These are phyloP conservation scores for Ochetophila trinervis DNA, from an alignment of 306 rosid species.

Conservation along the genomic window DNA sequence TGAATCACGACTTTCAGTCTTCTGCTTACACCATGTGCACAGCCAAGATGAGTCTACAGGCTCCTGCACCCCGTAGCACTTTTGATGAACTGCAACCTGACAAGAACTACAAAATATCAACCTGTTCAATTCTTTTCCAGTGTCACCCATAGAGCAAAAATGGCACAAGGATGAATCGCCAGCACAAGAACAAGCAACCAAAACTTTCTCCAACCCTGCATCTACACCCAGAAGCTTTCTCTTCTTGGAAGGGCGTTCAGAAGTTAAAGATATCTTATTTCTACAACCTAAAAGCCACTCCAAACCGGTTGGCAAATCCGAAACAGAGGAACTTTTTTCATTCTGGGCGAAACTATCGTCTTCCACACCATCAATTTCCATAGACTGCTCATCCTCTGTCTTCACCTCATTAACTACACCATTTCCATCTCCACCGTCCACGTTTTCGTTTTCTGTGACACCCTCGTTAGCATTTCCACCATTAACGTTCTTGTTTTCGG, in stretches of 20 bases:
- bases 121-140: slow-evolving; percentile 38
- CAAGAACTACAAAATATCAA: slow-evolving; percentile 66
- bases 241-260: slow-evolving; percentile 92
- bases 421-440: slow-evolving; percentile 10
- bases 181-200: slow-evolving; percentile 51
- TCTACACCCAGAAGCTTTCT: slow-evolving; percentile 79
- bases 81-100: slow-evolving; percentile 72
- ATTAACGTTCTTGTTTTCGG: neutral
- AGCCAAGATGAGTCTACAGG: slow-evolving; percentile 55
- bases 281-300: slow-evolving; percentile 86
- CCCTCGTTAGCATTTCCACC: slow-evolving; percentile 6
- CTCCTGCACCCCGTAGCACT: slow-evolving; percentile 73
- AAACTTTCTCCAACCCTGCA: slow-evolving; percentile 78
- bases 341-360: slow-evolving; percentile 32
- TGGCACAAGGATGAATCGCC: slow-evolving; percentile 62
- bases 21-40: slow-evolving; percentile 84
- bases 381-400: slow-evolving; percentile 13
- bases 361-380: slow-evolving; percentile 36
- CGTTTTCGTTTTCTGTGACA: neutral
- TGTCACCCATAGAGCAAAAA: slow-evolving; percentile 61
- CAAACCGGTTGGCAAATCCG: slow-evolving; percentile 36
- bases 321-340: slow-evolving; percentile 21
- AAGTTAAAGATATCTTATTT: slow-evolving; percentile 58
- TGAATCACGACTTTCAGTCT: slow-evolving; percentile 36
- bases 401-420: slow-evolving; percentile 26